Percentiles rank a stretch among this genome's conserved stretches.
phyloP scores from a whole-genome alignment of 2,329 filamentous ascomycete genomes.

The Ceratocystis albifundus region DNA sequence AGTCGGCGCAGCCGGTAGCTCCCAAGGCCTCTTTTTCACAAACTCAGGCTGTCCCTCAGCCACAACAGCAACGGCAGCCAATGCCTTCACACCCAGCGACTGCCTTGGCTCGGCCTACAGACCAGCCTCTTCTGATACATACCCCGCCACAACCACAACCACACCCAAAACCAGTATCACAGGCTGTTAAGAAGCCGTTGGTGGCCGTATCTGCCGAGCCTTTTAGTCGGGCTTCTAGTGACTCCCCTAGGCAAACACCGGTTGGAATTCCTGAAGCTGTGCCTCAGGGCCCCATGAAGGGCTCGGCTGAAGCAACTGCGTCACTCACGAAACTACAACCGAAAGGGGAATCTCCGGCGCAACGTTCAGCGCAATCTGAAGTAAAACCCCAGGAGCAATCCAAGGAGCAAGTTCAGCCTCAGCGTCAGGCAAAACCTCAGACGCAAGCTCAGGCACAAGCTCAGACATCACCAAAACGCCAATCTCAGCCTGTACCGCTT shows the following conservation, averaged over 20 bases:
- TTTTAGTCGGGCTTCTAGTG: not conserved
- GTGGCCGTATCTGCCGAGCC: not conserved
- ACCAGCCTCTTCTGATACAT: not conserved
- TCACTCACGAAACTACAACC: not conserved
- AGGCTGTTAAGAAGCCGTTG: not conserved
- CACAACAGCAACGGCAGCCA: not conserved
- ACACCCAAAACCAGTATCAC: not conserved
- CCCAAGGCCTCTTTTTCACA: not conserved
- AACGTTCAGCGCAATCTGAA: not conserved
- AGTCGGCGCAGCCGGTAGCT: not conserved
- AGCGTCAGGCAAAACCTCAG: not conserved
- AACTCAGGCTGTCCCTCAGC: not conserved
- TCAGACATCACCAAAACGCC: slow-evolving; percentile 1
- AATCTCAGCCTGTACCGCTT: not conserved
- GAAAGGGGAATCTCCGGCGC: not conserved
- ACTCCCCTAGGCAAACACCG: not conserved
- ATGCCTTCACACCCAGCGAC: not conserved
- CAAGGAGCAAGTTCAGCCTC: no score
- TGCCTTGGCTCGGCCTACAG: not conserved
- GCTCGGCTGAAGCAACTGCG: not conserved
- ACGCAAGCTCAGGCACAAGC: not conserved
- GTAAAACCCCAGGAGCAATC: not conserved
- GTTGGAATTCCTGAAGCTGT: not conserved
- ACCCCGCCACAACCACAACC: not conserved
- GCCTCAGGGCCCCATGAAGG: not conserved